Base-by-base conservation (phyloP, 2,329 filamentous ascomycete species). In the Penicillium sp. region DNA sequence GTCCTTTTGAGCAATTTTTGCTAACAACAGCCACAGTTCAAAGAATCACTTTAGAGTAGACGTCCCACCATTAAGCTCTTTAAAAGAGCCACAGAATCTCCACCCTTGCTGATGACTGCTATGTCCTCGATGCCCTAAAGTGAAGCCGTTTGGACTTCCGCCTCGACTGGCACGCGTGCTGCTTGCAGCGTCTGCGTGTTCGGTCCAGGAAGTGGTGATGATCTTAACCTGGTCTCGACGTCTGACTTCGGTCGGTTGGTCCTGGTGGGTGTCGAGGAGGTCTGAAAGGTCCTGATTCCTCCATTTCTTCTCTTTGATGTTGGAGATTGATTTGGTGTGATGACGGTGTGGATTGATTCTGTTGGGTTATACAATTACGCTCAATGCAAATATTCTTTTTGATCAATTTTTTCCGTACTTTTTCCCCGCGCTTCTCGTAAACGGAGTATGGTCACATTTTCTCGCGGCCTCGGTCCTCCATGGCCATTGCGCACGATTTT, bases 11-110 rank as follows among this genome's bases (percentile, higher is more conserved):
- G 53, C 43, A 47, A 53, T 43, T 31, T 10, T 50, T 55, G 54
- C 60, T 60, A 60, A 67, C 54, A 38, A 38, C 48, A 50, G 13
- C 14, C 48, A 68, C 67, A 76, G 73, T 76, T 75, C 74, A 76
- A 75, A 90, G 89, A 92, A 92, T 92, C 89, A 90, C 89, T 95
- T 95, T 95, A 92, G 91, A 96, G 90, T 92, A 86, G 82, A 89
- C 85, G 85, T 91, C 69, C 88, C 82, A 81, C 82, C 85, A 90
- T 89, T 94, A 87, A 90, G 85, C 87, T 92, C 84, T 85, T 84
- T 82, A 91, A 83, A 88, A 81, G 81, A 95, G 91, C 89, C 84
- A 90, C 88, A 92, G 87, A 90, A 79, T 80, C 83, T 85, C 85
- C 84, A 92, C 86, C 88, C 89, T 90, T 89, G 89, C 88, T 89